Conservation (phyloP, 768 basidiomycete genomes). For the Panellus pusillus region DNA sequence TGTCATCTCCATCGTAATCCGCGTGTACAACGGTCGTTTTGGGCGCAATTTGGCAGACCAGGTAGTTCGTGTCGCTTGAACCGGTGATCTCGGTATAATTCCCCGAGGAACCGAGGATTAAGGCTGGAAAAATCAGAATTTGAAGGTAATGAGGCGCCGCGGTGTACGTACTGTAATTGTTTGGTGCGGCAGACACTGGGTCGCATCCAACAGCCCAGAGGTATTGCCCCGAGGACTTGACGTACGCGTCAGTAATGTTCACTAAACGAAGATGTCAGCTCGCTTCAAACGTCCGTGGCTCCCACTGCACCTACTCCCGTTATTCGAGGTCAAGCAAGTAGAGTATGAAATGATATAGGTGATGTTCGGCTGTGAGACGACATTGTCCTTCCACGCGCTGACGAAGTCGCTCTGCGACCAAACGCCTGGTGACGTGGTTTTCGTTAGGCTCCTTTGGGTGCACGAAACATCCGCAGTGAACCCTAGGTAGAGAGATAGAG, state of each 20-base stretch:
- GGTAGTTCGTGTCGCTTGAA: slow-evolving; percentile 1
- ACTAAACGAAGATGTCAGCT: neutral
- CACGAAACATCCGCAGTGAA: slow-evolving; percentile 10
- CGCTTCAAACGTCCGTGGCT: too few relatives aligned
- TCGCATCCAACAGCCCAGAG: slow-evolving; percentile 10
- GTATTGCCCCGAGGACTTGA: neutral
- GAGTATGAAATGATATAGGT: neutral
- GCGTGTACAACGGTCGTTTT: neutral
- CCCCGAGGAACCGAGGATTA: slow-evolving; percentile 5
- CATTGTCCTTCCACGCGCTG: neutral
- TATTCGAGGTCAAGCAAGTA: neutral
- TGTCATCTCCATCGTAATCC: neutral
- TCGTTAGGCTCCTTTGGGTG: neutral
- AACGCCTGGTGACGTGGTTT: neutral
- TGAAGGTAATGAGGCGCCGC: neutral
- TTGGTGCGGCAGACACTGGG: neutral
- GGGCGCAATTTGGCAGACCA: slow-evolving; percentile 10
- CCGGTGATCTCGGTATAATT: slow-evolving; percentile 4
- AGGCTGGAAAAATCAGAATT: neutral
- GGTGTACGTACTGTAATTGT: slow-evolving; percentile 6
- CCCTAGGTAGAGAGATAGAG: neutral
- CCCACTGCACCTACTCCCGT: neutral
- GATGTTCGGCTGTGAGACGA: neutral
- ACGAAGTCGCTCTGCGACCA: neutral
- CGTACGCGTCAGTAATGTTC: slow-evolving; percentile 9